Evolutionary conservation across 169 alveolate species (phyloP), one percentile per base, ranked within the genome.

Genomic region (Cryptosporidium xiaoi): DNA sequence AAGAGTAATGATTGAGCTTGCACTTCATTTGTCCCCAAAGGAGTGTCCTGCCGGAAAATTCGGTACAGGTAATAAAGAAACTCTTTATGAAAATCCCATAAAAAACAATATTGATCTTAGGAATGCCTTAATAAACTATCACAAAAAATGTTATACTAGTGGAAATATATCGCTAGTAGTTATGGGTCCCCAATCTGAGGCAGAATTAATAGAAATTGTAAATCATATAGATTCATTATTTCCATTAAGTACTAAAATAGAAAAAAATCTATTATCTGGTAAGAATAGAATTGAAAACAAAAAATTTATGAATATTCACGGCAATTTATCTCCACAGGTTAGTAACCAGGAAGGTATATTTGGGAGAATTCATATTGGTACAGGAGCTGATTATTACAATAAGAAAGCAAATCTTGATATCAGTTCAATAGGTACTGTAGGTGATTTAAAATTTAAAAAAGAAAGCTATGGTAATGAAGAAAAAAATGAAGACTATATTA

Each of bases 11-110:
- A 36, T 77, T 24, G 87, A 77, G 64, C 64, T 77, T 44, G 71
- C 87, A 2, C 31, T 77, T 51, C 31, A 60, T 44, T 36, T 60
- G 13, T 15, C 87, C 1, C 87, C 87, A 5, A 48, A 77, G 34
- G 64, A 44, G 6, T 40, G 87, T 24, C 87, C 87, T 15, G 87
- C 87, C 5, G 31, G 87, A 24, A 77, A 77, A 27, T 77, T 77
- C 40, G 87, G 87, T 18, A 77, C 87, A 16, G 87, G 87, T 10
- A 77, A 27, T 36, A 60, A 60, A 31, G 87, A 77, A 44, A 77
- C 87, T 7, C 51, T 77, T 18, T 77, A 44, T 60, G 48, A 24
- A 6, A 58, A 60, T 29, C 53, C 87, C 1, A 62, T 58, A 40
- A 62, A 77, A 16, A 62, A 77, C 16, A 77, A 77, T 12, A 77